Percentiles rank a stretch among this genome's conserved stretches.
These are phyloP conservation scores for Hemileia vastatrix DNA, from an alignment of 1,284 basidiomycete species.

Conservation along the genomic window DNA sequence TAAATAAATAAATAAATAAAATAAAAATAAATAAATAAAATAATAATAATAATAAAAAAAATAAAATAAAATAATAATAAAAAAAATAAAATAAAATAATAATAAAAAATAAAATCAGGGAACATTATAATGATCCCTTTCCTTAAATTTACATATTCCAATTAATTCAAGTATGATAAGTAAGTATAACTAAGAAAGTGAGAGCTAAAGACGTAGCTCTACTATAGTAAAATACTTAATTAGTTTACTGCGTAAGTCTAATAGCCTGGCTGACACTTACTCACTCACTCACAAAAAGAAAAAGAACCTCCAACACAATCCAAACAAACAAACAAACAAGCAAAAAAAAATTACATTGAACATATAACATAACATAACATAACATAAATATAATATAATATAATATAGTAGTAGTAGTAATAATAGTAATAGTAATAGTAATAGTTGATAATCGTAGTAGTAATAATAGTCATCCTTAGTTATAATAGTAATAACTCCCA, in stretches of 20 bases:
- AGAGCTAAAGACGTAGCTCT: too few relatives aligned
- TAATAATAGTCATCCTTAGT: constrained; percentile 2
- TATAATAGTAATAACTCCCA: too few relatives aligned
- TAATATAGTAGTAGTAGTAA: constrained; percentile 5
- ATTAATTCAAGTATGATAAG: neutral
- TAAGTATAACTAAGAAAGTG: too few relatives aligned
- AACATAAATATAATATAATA: constrained; percentile 6
- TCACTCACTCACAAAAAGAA: constrained; percentile 22
- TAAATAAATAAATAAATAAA: constrained; percentile 28
- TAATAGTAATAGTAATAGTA: neutral
- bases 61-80: constrained; percentile 35
- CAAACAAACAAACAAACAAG: too few relatives aligned
- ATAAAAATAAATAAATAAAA: constrained; percentile 52
- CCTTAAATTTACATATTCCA: constrained; percentile 23
- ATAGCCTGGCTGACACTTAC: too few relatives aligned
- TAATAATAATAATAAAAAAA: constrained; percentile 46
- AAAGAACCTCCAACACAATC: constrained; percentile 22
- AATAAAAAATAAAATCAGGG: constrained; percentile 50
- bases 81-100: constrained; percentile 46
- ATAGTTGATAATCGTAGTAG: neutral
- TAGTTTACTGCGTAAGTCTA: too few relatives aligned
- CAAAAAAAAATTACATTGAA: too few relatives aligned
- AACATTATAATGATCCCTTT: constrained; percentile 9
- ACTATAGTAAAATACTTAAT: neutral
- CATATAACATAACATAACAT: neutral